Base-by-base conservation (phyloP, 2,329 filamentous ascomycete species). In the Trichoderma harzianum region DNA sequence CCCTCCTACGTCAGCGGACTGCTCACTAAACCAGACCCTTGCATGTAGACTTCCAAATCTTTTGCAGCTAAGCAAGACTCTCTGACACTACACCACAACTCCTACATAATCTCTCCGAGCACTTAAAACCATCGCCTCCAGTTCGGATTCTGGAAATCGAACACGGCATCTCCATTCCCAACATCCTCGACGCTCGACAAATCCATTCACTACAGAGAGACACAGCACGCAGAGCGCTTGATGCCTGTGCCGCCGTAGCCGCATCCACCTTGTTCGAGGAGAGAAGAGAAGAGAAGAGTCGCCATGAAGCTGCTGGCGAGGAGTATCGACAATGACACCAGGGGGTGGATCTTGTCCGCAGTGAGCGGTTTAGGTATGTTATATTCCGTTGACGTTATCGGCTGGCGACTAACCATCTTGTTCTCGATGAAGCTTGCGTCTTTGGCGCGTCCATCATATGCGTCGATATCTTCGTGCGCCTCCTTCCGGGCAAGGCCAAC, bases 331-430 rank as follows among this genome's bases (percentile, higher is more conserved):
- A 96, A 95, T 84, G 95, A 98, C 84, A 91, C 91, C 74, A 90
- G 94, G 74, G 95, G 96, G 78, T 98, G 95, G 95, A 91, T 98
- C 76, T 93, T 98, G 92, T 91, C 87, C 78, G 86, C 94, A 75
- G 93, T 95, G 81, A 97, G 94, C 78, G 90, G 94, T 69, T 82
- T 90, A 74, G 89, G 89, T 91, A 77, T 72, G 87, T 85, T 30
- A 55, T 28, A 12, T 18, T 21, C 76, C 39, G 14, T 53, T 67
- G 43, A n/a, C 28, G 28, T 68, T 21, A 12, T 32, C 57, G 5
- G n/a, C 57, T 34, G 3, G 12, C 57, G 24, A n/a, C 65, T 72
- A 16, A 72, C 28, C 21, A 16, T 5, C n/a, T 57, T 18, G 4
- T 16, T 10, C 8, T 30, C 18, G 36, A 34, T 62, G 39, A 68